Evolutionary conservation across 768 basidiomycete genomes (phyloP).

Genomic region (Multifurca ochricompacta): DNA sequence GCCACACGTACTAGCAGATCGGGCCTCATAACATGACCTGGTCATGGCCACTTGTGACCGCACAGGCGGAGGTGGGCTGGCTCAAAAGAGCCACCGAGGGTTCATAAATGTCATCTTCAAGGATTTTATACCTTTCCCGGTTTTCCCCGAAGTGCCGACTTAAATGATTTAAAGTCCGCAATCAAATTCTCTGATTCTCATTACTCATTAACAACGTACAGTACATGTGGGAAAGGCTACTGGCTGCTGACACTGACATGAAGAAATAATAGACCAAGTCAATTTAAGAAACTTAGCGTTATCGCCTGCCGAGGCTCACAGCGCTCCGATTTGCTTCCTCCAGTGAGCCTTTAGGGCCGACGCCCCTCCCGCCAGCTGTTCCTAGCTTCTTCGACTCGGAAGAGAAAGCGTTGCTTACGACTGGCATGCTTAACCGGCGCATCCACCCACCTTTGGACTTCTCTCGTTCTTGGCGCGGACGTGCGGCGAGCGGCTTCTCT

Average conservation of each 20-base stretch:
- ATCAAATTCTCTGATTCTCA: background rate
- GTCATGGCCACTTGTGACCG: background rate
- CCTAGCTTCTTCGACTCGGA: conserved; percentile 44
- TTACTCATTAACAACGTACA: no score
- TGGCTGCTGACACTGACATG: no score
- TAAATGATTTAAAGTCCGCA: conserved; percentile 5
- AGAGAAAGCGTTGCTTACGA: conserved; percentile 46
- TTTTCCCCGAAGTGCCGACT: conserved; percentile 1
- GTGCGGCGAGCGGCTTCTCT: conserved; percentile 29
- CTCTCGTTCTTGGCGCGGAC: conserved; percentile 39
- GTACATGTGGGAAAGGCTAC: no score
- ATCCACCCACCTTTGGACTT: conserved; percentile 70
- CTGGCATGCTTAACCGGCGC: conserved; percentile 68
- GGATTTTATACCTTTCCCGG: background rate
- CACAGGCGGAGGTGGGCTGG: conserved; percentile 10
- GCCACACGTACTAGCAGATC: background rate
- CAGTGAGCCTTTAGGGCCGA: background rate
- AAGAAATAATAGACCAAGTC: no score
- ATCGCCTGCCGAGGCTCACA: conserved; percentile 13
- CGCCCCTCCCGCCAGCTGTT: conserved; percentile 1
- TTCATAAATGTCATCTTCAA: background rate
- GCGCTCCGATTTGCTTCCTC: conserved; percentile 12
- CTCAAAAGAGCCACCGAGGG: conserved; percentile 1
- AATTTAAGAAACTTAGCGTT: no score
- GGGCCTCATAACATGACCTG: background rate